phyloP scores from a whole-genome alignment of 495 filamentous ascomycete species.

The Glonium stellatum region DNA sequence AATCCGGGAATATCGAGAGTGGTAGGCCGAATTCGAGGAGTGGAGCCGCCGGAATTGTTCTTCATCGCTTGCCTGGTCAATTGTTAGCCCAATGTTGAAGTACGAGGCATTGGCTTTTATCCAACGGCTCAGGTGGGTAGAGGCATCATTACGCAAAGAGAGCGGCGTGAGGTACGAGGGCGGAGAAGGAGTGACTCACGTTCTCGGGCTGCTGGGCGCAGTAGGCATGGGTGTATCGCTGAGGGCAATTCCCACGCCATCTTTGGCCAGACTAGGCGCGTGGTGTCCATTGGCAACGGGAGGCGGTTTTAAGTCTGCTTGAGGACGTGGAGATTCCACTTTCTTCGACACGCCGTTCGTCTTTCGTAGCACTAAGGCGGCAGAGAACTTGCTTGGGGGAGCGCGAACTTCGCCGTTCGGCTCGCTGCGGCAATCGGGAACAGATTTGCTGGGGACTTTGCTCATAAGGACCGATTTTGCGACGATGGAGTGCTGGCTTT shows the following conservation, averaged over 20 bases:
- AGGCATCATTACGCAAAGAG: not conserved
- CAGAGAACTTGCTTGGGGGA: not conserved
- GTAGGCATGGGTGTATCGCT: slow-evolving; percentile 65
- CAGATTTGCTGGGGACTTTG: slow-evolving; percentile 30
- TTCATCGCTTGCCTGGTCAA: slow-evolving; percentile 15
- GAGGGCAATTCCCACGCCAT: slow-evolving; percentile 51
- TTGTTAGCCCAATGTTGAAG: not conserved
- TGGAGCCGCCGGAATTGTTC: slow-evolving; percentile 47
- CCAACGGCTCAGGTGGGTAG: not conserved
- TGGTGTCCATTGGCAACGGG: slow-evolving; percentile 13
- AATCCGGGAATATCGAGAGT: slow-evolving; percentile 52
- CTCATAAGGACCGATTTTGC: slow-evolving; percentile 58
- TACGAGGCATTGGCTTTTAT: no score
- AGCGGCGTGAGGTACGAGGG: slow-evolving; percentile 23
- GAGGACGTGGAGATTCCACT: not conserved
- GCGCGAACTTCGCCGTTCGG: slow-evolving; percentile 2
- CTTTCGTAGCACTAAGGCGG: not conserved
- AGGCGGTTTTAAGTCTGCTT: slow-evolving; percentile 19
- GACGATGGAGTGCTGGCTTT: slow-evolving; percentile 35
- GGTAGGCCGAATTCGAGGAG: slow-evolving; percentile 44
- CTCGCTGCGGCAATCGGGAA: not conserved
- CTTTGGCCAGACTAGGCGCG: slow-evolving; percentile 28
- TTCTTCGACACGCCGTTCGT: slow-evolving; percentile 1
- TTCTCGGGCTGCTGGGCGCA: slow-evolving; percentile 62
- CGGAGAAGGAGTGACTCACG: slow-evolving; percentile 45